A percentile compares a stretch with the other conserved stretches of the same genome.
Conservation (phyloP, 1,284 basidiomycete genomes). For the Trichosporon sp. region DNA sequence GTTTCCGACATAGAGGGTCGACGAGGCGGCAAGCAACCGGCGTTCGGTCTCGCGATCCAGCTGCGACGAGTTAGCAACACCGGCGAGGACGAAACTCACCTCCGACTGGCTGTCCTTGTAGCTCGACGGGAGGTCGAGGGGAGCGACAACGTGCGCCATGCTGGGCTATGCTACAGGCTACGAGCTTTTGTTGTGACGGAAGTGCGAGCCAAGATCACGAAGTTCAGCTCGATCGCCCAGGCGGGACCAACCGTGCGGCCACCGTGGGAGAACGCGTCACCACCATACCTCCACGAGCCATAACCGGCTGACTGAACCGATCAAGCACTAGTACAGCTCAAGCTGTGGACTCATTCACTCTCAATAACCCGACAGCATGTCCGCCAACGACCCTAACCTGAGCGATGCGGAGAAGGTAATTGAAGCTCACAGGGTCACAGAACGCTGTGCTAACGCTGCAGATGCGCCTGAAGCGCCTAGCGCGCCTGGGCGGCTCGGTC, state of each 20-base stretch:
- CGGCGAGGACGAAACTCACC: conserved; percentile 35
- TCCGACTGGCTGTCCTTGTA: conserved; percentile 86
- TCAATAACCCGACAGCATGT: conserved; percentile 18
- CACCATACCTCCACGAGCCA: background rate
- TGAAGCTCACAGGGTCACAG: background rate
- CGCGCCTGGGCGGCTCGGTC: conserved; percentile 58
- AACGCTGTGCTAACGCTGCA: conserved; percentile 40
- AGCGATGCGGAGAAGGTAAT: conserved; percentile 44
- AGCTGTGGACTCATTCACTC: background rate
- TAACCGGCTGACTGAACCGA: background rate
- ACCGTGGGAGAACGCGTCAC: conserved; percentile 8
- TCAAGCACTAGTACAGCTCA: background rate
- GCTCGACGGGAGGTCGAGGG: conserved; percentile 87
- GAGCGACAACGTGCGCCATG: conserved; percentile 81
- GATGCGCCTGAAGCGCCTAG: conserved; percentile 83
- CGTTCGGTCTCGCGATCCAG: conserved; percentile 50
- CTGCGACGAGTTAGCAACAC: conserved; percentile 16
- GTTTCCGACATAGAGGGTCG: conserved; percentile 78
- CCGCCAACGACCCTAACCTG: conserved; percentile 24
- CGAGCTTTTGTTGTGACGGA: background rate
- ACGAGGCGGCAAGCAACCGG: conserved; percentile 50
- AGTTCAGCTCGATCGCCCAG: background rate
- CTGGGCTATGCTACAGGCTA: conserved; percentile 6
- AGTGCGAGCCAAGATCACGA: background rate
- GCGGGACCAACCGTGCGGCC: background rate